Base-by-base conservation (phyloP, 2,329 filamentous ascomycete genomes). In the Sarocladiaceae sp. region DNA sequence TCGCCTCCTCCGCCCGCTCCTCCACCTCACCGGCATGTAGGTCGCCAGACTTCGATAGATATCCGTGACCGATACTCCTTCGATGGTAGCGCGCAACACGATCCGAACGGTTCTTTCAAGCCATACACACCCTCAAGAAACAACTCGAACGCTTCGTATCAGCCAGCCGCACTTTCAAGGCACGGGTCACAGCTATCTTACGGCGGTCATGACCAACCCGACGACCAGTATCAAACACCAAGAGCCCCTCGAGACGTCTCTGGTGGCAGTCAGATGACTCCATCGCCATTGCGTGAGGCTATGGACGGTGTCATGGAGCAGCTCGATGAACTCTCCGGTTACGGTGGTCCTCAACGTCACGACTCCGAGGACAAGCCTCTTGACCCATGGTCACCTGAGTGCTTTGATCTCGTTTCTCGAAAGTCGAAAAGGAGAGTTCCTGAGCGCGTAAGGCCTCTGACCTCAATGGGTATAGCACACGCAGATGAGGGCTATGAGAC, bases 231-330 rank as follows among this genome's bases (percentile, higher is more conserved):
- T 52, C 72, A 78, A 51, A 84, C 79, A 1, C 79, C 83, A 2
- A 71, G 80, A 55, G 77, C 68, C 56, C 75, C 76, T 3, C 42
- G 50, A 6, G 89, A 88, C 1, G 86, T 87, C 1, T 76, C 74
- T 31, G 82, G 77, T 42, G 73, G 75, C 35, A 81, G 78, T 40
- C 84, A 83, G 1, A 74, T 89, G 66, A 99, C 94, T 0, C 94
- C 94, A 1, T 97, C 94, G 2, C 94, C 94, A 0, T 73, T 99
- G 3, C 81, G 94, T 54, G 90, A 92, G 66, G 94, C 94, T 1
- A 99, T 99, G 91, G 93, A 97, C 64, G 93, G 95, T 67, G 92
- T 99, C 3, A 97, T 97, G 83, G 90, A 94, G 58, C 95, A 94
- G 52, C 71, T 99, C 39, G 87, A 96, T 64, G 91, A 92, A 55